Conservation (phyloP, 2,329 filamentous ascomycete species). For the Penicillium sp. region DNA sequence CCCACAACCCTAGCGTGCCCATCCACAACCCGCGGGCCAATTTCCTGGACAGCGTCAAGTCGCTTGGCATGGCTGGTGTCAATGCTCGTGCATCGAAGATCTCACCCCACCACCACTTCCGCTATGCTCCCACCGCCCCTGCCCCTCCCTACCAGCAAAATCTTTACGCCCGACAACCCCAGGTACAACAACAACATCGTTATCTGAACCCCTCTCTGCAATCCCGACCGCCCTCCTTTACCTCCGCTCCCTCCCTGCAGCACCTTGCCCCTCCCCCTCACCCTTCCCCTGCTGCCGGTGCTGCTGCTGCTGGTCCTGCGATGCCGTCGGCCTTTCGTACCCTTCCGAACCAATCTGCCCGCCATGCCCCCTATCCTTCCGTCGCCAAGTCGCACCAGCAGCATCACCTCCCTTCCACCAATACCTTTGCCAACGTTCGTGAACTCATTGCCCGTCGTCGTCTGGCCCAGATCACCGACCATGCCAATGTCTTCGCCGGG, state of each 20-base stretch:
- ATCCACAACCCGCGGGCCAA: constrained; percentile 50
- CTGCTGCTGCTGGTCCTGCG: constrained; percentile 38
- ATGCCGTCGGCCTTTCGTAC: constrained; percentile 46
- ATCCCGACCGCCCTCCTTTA: constrained; percentile 33
- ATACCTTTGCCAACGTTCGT: constrained; percentile 43
- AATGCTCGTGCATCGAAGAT: constrained; percentile 29
- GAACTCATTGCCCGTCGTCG: constrained; percentile 43
- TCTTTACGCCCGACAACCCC: constrained; percentile 21
- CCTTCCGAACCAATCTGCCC: constrained; percentile 37
- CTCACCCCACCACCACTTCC: constrained; percentile 26
- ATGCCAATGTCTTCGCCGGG: constrained; percentile 45
- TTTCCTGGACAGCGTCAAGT: constrained; percentile 50
- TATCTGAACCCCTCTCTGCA: constrained; percentile 18
- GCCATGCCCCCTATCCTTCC: constrained; percentile 39
- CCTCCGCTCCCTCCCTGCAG: constrained; percentile 28
- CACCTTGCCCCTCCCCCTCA: constrained; percentile 36
- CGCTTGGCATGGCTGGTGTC: constrained; percentile 32
- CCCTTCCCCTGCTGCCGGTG: constrained; percentile 31
- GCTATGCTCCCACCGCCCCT: constrained; percentile 25
- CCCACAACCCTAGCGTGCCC: constrained; percentile 64
- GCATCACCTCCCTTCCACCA: constrained; percentile 33
- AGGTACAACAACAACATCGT: constrained; percentile 11
- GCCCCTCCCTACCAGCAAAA: constrained; percentile 27
- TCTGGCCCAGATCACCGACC: constrained; percentile 45
- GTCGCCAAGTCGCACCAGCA: constrained; percentile 36